phyloP scores from a whole-genome alignment of 192 early-diverging fungal species.

The Coemansia sp. region DNA sequence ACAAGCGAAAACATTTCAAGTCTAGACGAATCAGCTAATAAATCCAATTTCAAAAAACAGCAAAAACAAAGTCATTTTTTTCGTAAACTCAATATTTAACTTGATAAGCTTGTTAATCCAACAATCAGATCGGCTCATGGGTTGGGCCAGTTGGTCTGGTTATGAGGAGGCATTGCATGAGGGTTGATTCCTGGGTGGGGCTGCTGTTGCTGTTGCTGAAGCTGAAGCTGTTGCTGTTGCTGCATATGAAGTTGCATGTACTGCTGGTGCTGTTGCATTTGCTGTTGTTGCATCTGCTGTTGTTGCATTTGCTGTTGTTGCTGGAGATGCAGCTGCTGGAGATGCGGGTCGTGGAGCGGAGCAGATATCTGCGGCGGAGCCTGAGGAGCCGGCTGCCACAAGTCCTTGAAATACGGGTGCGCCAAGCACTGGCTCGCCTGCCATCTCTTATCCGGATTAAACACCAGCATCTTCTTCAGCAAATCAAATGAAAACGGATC shows the following conservation, averaged over 20 bases:
- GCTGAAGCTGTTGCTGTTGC: conserved; percentile 24
- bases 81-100: not conserved
- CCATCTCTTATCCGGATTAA: conserved; percentile 61
- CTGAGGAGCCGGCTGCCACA: conserved; percentile 43
- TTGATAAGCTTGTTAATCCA: not conserved
- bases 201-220: conserved; percentile 30
- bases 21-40: not conserved
- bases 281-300: conserved; percentile 31
- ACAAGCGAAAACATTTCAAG: conserved; percentile 24
- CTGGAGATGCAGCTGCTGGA: conserved; percentile 30
- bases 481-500: conserved; percentile 70
- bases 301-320: conserved; percentile 29
- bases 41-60: not conserved
- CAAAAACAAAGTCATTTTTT: conserved; percentile 1
- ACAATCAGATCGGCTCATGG: conserved; percentile 8
- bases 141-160: conserved; percentile 16
- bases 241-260: conserved; percentile 18
- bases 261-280: conserved; percentile 17
- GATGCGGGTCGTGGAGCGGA: conserved; percentile 24
- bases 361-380: conserved; percentile 21
- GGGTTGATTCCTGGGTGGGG: conserved; percentile 25
- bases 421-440: conserved; percentile 35
- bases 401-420: conserved; percentile 49
- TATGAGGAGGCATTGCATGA: conserved; percentile 18
- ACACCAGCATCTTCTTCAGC: conserved; percentile 71